Base-by-base conservation (phyloP, 768 basidiomycete genomes). In the Boletales sp. region DNA sequence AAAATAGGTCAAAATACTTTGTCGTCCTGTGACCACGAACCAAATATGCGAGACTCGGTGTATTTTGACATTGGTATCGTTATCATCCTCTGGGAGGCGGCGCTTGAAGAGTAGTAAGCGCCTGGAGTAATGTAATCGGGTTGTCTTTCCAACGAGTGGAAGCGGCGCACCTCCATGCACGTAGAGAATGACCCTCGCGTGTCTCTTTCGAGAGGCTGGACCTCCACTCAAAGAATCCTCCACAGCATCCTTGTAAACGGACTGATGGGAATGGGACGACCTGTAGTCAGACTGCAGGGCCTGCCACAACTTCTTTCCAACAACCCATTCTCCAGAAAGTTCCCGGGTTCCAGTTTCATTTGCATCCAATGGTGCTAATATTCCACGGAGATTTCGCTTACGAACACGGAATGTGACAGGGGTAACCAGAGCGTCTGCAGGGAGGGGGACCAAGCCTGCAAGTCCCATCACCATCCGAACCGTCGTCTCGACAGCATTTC, bases 261-360 rank as follows among this genome's bases (percentile, higher is more conserved):
- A 62, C 50, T 42, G 52, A 51, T 66, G 65, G n/a, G 73, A 64
- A 50, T 66, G 65, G n/a, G 73, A 64, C 15, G 78, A 73, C 61
- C 79, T 83, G 82, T 90, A 89, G 60, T 94, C 91, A 14, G 78
- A 72, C 61, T 96, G 93, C 57, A 96, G 74, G 28, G 83, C 73
- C 55, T 83, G 84, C 95, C 95, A 99, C 0, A 94, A 81, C 55
- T 82, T 82, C 66, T 87, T 88, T 33, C 91, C 91, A n/a, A 97
- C 87, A 19, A 98, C 85, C 95, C 95, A 99, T 74, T 99, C 95
- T 1, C 93, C 95, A 1, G 83, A 83, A 30, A 99, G 76, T 61
- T 94, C 89, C 5, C 95, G 80, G 9, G 61, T 66, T 32, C 93
- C 94, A 10, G 76, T 76, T 68, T 99, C 95, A 15, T 74, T 62